Percentiles rank a stretch among this genome's conserved stretches.
phyloP scores from a whole-genome alignment of 805 yeast species.

The Saccharomycopsis schoenii region DNA sequence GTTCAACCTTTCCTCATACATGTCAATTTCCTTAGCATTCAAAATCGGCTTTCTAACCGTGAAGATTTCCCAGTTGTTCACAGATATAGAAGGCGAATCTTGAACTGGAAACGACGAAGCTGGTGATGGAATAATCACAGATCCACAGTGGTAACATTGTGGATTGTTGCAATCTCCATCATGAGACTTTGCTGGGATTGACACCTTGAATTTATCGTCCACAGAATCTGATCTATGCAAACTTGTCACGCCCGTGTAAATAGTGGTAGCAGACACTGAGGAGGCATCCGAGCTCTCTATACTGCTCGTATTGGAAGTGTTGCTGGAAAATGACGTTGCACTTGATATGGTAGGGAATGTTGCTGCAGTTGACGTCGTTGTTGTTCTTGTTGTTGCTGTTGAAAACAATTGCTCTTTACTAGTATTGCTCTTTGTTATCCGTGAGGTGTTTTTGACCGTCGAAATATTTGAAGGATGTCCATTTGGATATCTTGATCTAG shows the following conservation, averaged over 20 bases:
- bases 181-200: conserved; percentile 35
- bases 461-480: neutral
- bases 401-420: conserved; percentile 1
- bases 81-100: conserved; percentile 60
- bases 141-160: conserved; percentile 55
- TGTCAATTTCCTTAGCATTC: conserved; percentile 63
- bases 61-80: conserved; percentile 67
- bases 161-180: conserved; percentile 29
- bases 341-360: conserved; percentile 4
- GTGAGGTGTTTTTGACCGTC: neutral
- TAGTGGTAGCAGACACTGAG: neutral
- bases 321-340: neutral
- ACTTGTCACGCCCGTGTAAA: neutral
- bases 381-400: no score
- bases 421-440: neutral
- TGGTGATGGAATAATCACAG: conserved; percentile 72
- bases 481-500: conserved; percentile 30
- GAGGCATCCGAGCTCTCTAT: neutral
- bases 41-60: conserved; percentile 71
- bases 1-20: conserved; percentile 49
- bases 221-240: neutral
- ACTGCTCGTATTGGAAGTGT: neutral
- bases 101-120: conserved; percentile 50
- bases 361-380: neutral
- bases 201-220: neutral